Evolutionary conservation across 2,329 filamentous ascomycete species (phyloP).

Genomic region (Pestalotiopsis sp.): DNA sequence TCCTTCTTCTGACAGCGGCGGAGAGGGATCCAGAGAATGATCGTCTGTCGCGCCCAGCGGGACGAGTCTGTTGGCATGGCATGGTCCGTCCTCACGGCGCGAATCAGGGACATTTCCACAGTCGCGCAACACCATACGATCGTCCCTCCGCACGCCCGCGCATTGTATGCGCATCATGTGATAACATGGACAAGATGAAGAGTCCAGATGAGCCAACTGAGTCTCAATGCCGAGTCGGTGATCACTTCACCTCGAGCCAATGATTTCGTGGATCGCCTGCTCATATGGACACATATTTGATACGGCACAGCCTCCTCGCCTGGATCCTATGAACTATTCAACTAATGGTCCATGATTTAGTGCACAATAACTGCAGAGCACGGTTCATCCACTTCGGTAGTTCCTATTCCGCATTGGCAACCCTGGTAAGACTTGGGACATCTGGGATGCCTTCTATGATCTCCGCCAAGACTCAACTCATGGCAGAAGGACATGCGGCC

Average conservation of each 20-base stretch:
- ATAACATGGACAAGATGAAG: slow-evolving; percentile 11
- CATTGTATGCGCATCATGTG: slow-evolving; percentile 27
- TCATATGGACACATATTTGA: neutral
- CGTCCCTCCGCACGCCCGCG: neutral
- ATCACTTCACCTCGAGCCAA: slow-evolving; percentile 2
- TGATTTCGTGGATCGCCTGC: neutral
- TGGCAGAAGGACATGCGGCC: neutral
- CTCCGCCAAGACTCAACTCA: neutral
- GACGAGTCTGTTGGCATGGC: neutral
- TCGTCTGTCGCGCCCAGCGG: neutral
- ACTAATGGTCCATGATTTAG: neutral
- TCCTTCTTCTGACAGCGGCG: neutral
- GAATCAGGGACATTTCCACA: neutral
- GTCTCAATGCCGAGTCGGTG: neutral
- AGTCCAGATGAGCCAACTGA: neutral
- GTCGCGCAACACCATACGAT: neutral
- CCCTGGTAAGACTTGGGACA: neutral
- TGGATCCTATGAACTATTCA: neutral
- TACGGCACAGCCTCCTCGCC: neutral
- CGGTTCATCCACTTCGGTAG: slow-evolving; percentile 2
- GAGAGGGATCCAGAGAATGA: neutral
- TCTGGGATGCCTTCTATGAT: neutral
- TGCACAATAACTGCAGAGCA: neutral
- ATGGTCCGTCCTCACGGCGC: neutral
- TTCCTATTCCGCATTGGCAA: neutral